Evolutionary conservation across 2,329 filamentous ascomycete genomes (phyloP), one percentile per base, ranked within the genome.

Genomic region (Rhytidhysteron rufulum): DNA sequence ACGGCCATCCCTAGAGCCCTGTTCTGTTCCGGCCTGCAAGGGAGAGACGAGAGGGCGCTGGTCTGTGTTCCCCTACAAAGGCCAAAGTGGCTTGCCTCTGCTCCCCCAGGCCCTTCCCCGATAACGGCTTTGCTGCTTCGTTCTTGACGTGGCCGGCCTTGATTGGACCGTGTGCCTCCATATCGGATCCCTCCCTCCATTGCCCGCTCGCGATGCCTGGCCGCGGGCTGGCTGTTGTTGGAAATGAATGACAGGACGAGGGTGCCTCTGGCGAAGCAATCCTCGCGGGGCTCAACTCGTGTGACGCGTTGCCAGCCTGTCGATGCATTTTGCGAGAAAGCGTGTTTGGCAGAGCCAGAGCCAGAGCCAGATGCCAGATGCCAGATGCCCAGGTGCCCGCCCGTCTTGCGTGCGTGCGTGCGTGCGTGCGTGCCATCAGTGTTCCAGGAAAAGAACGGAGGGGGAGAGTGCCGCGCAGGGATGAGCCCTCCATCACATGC

Each of bases 121-220:
- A 65, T 63, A 63, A 63, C 58, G 61, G 60, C 60, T 58, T 49
- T 50, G 45, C 55, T 40, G 49, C 53, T 48, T n/a, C n/a, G 18
- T 24, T 51, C 45, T 50, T 49, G 59, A 65, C 61, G 61, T 65
- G 61, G 57, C 61, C 55, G 20, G 47, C 49, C 37, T 17, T 63
- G 57, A 65, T 65, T 65, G 60, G 60, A 33, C 39, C 48, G 51
- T 31, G 21, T 30, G 27, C 38, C 49, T 50, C 37, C 47, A n/a
- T 50, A 51, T 55, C 55, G 58, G 51, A 53, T 56, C 51, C 49
- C 54, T 57, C 48, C 44, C 5, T 48, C 45, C 8, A 27, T 27
- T 44, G 47, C 44, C 33, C 31, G 43, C 48, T 37, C 43, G n/a
- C 34, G 10, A 24, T 18, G n/a, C 17, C 5, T 11, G 31, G n/a